Evolutionary conservation across 352 stramenopile species (phyloP), one percentile per base, ranked within the genome.

Genomic region (Phytophthora megakarya): DNA sequence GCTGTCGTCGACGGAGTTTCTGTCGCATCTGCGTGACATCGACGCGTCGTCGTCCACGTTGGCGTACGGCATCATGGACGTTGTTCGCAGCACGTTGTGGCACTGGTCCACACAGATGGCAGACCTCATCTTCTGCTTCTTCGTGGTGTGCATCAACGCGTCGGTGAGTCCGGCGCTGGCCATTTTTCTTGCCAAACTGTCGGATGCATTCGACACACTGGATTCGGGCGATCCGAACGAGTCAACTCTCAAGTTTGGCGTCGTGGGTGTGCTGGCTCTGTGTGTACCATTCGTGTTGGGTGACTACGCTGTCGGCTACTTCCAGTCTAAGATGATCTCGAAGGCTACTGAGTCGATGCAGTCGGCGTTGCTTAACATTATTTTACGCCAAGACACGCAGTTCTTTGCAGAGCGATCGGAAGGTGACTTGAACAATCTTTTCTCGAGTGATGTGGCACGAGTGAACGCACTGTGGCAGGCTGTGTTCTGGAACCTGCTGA

Each of bases 291-390:
- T 95, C 57, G 85, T 93, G 35, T 69, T 96, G 22, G 88, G 85
- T n/a, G 80, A 96, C 70, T 93, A 93, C 64, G 75, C 81, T 2
- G 86, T 96, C 30, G 88, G 88, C 38, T 95, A 92, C 63, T 96
- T 96, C 72, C 88, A 96, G 71, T 93, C 84, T 50, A 96, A 96
- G 49, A 96, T 96, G 88, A 96, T 96, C 52, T 86, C 85, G 23
- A 96, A 94, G 68, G 88, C 88, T 16, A 94, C 85, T 1, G 84
- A 93, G 49, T 78, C 73, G 43, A 78, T 96, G 65, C 85, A 96
- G 61, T 78, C 65, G 37, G 81, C 71, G 22, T 52, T 96, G 48
- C 75, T 96, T 4, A 70, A 87, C 48, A 96, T 88, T 54, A 92
- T 96, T 38, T 55, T 96, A 21, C 83, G 77, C 51, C 88, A 96